Percentiles rank a stretch among this genome's conserved stretches.
phyloP scores from a whole-genome alignment of 164 flowering plant genomes.

The Piper betle region DNA sequence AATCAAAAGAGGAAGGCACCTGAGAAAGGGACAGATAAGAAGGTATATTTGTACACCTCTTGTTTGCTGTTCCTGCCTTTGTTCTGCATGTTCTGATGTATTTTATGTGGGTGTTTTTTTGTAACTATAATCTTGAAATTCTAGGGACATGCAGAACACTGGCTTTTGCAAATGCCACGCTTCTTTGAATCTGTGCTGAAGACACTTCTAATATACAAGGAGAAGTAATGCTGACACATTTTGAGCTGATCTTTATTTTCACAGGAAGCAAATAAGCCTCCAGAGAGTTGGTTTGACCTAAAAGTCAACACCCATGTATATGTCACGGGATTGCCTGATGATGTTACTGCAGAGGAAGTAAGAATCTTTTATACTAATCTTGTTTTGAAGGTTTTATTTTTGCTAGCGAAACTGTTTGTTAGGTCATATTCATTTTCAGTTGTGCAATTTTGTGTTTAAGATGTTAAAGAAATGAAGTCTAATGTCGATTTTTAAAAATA shows the following conservation, averaged over 20 bases:
- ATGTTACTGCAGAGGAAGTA: constrained; percentile 90
- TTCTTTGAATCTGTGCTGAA: constrained; percentile 8
- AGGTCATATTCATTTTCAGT: not conserved
- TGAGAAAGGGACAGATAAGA: constrained; percentile 49
- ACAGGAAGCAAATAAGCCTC: constrained; percentile 95
- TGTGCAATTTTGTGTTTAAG: not conserved
- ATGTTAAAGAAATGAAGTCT: too few species aligned
- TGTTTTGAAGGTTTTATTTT: not conserved
- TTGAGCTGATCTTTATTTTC: constrained; percentile 13
- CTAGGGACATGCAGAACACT: constrained; percentile 4
- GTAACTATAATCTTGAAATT: constrained; percentile 7
- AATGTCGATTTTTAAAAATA: not conserved
- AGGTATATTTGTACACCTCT: constrained; percentile 23
- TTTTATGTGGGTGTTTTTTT: not conserved
- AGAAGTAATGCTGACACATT: constrained; percentile 8
- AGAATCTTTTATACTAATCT: constrained; percentile 5
- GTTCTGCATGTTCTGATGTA: not conserved
- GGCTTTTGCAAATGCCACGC: constrained; percentile 5
- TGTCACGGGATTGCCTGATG: constrained; percentile 93
- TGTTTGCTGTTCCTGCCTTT: not conserved
- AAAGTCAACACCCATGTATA: constrained; percentile 97
- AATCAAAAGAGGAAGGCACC: constrained; percentile 55
- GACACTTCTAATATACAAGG: constrained; percentile 7
- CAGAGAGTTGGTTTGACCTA: constrained; percentile 95
- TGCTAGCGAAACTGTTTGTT: not conserved